A percentile compares a stretch with the other conserved stretches of the same genome.
Evolutionary conservation across 352 stramenopile genomes (phyloP).

Genomic region (Phytophthora agathidicida): DNA sequence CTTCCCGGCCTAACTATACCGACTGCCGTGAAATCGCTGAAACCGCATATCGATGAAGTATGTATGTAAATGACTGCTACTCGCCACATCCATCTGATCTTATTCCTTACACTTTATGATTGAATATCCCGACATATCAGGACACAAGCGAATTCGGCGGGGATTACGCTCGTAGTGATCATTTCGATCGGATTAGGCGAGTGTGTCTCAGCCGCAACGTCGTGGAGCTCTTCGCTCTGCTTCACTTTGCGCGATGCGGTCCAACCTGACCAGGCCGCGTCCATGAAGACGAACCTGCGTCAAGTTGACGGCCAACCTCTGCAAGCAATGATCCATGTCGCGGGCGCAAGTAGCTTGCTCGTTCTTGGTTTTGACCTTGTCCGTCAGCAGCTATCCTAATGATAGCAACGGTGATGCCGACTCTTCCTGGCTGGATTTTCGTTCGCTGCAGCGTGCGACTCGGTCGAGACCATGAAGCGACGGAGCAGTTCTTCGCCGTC

Average conservation of each 20-base stretch:
- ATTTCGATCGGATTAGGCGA: slow-evolving; percentile 14
- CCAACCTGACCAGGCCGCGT: too few species aligned
- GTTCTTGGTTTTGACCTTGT: too few species aligned
- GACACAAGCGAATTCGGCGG: too few species aligned
- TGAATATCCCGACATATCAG: background rate
- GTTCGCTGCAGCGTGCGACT: slow-evolving; percentile 10
- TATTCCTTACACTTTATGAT: background rate
- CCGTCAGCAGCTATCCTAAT: slow-evolving; percentile 13
- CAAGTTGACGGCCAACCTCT: too few species aligned
- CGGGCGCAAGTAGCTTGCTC: too few species aligned
- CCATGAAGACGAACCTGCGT: too few species aligned
- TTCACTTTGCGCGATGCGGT: slow-evolving; percentile 12
- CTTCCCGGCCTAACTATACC: slow-evolving; percentile 20
- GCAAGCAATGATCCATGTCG: too few species aligned
- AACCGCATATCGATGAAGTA: background rate
- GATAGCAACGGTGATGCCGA: slow-evolving; percentile 11
- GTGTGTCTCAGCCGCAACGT: slow-evolving; percentile 15
- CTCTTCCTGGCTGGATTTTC: slow-evolving; percentile 23
- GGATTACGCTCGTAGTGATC: slow-evolving; percentile 18
- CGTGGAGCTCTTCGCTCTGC: too few species aligned
- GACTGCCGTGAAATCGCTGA: background rate
- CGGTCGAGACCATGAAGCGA: slow-evolving; percentile 27
- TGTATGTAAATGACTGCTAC: background rate
- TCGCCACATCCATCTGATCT: too few species aligned
- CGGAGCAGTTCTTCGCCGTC: slow-evolving; percentile 5